A percentile compares a stretch with the other conserved stretches of the same genome.
Evolutionary conservation across 148 eudicot species (phyloP).

Genomic region (Oxyria digyna): DNA sequence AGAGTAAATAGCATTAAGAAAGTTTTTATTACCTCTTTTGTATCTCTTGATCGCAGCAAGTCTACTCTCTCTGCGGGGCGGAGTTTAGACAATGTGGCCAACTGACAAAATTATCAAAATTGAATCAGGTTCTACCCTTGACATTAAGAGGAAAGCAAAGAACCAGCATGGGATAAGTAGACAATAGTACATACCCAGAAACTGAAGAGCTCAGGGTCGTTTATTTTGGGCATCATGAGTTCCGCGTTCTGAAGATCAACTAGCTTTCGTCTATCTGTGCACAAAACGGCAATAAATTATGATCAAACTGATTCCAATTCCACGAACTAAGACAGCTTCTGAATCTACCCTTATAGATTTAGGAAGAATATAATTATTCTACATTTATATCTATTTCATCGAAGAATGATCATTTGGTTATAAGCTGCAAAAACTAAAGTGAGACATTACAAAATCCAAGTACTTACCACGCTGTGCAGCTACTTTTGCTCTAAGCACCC

Average conservation of each 20-base stretch:
- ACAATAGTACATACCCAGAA: constrained; percentile 63
- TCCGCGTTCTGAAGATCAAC: constrained; percentile 69
- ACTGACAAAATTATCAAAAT: constrained; percentile 20
- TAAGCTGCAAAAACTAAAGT: not conserved
- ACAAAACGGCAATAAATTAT: constrained; percentile 9
- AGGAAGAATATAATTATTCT: too few species aligned
- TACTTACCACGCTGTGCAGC: constrained; percentile 57
- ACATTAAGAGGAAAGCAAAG: not conserved
- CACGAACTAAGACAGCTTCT: too few species aligned
- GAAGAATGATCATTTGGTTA: not conserved
- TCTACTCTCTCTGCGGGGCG: constrained; percentile 75
- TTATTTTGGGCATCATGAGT: constrained; percentile 68
- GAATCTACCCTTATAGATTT: too few species aligned
- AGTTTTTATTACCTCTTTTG: constrained; percentile 52
- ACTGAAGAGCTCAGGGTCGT: constrained; percentile 87
- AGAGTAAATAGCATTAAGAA: not conserved
- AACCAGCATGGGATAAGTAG: not conserved
- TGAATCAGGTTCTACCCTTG: not conserved
- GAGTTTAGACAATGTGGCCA: constrained; percentile 58
- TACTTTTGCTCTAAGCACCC: constrained; percentile 59
- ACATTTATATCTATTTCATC: not conserved
- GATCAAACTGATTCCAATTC: too few species aligned
- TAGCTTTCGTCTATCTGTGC: constrained; percentile 60
- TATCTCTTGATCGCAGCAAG: constrained; percentile 64
- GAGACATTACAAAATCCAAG: too few species aligned